Conservation (phyloP, 805 yeast species). For the Maudiozyma turicensis region DNA sequence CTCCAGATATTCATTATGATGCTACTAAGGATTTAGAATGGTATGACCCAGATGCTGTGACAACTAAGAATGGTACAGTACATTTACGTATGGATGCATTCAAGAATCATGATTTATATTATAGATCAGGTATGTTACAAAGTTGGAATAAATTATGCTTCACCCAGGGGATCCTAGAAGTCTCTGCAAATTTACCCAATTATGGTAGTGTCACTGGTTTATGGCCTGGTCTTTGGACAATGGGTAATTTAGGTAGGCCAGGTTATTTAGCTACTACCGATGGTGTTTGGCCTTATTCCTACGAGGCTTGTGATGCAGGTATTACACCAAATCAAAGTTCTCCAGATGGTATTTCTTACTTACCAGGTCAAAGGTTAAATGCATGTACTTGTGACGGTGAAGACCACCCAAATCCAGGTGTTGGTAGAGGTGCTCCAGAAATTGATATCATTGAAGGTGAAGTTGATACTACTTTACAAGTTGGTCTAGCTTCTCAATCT, state of each 20-base stretch:
- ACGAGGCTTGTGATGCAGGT: slow-evolving; percentile 84
- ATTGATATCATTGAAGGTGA: slow-evolving; percentile 88
- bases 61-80: slow-evolving; percentile 66
- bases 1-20: slow-evolving; percentile 71
- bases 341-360: slow-evolving; percentile 75
- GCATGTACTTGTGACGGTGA: slow-evolving; percentile 73
- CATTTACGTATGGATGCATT: slow-evolving; percentile 69
- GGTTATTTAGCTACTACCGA: slow-evolving; percentile 82
- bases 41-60: slow-evolving; percentile 87
- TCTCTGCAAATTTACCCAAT: slow-evolving; percentile 71
- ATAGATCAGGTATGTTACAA: slow-evolving; percentile 88
- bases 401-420: slow-evolving; percentile 81
- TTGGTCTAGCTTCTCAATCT: slow-evolving; percentile 84
- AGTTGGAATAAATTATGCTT: slow-evolving; percentile 88
- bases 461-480: slow-evolving; percentile 42
- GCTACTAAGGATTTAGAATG: slow-evolving; percentile 89
- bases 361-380: slow-evolving; percentile 75
- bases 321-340: slow-evolving; percentile 90
- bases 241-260: slow-evolving; percentile 89
- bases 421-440: slow-evolving; percentile 93
- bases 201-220: slow-evolving; percentile 70
- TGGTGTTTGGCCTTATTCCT: slow-evolving; percentile 93
- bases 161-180: slow-evolving; percentile 72
- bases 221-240: slow-evolving; percentile 96
- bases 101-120: slow-evolving; percentile 65